Base-by-base conservation (phyloP, 495 filamentous ascomycete genomes). In the Parathielavia hyrcaniae region DNA sequence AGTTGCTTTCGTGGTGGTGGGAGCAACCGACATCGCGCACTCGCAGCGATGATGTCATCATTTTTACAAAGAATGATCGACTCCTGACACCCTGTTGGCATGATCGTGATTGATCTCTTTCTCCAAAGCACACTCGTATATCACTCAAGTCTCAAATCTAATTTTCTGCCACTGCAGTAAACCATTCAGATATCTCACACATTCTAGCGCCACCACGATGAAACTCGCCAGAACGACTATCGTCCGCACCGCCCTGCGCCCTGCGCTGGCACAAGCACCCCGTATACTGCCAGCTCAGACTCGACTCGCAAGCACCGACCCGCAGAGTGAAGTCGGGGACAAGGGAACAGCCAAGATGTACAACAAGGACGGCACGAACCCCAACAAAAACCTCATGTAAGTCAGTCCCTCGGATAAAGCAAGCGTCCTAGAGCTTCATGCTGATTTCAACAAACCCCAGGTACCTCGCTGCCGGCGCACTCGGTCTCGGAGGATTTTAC, bases 321-420 rank as follows among this genome's bases (percentile, higher is more conserved):
- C 60, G 5, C 44, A 20, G 20, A 36, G 48, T 14, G 17, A 38
- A 14, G 52, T 54, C 13, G 56, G 53, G 0, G 52, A 63, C 34
- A 60, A 60, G 43, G 57, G 57, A 6, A 57, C 57, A 0, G 48
- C 52, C 13, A 63, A 63, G 53, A 52, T 30, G 48, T 63, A 63
- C 41, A 55, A 63, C 51, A 63, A 63, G 57, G 64, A 64, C 46
- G 64, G 64, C 30, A 62, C 59, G 5, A 59, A 64, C 30, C 59
- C 64, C 3, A 67, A 67, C 59, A 67, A 67, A 61, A 67, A 62
- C 47, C 34, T 64, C 13, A 39, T 62, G 64, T 67, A 50, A 20
- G 64, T 59, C 17, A 9, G 8, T 20, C 39, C 26, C n/a, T 1
- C 26, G 16, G 4, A 13, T 32, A 22, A 11, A 13, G 22, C 12